Evolutionary conservation across 108 stramenopile genomes (phyloP).

Genomic region (Cyclotella choctawhatcheeana): DNA sequence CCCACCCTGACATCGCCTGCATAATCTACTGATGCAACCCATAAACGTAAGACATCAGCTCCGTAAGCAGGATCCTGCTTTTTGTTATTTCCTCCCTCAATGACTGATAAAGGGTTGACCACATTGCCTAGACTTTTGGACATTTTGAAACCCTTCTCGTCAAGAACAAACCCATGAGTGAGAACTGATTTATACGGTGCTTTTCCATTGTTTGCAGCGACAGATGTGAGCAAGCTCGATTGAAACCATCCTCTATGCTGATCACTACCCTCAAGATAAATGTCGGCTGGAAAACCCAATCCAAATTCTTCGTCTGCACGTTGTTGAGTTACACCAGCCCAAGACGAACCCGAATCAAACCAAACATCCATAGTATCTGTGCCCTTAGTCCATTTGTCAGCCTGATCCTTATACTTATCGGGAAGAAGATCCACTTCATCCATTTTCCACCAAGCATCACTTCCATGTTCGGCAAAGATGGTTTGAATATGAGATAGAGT

Average conservation of each 20-base stretch:
- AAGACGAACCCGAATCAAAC: slow-evolving; percentile 99
- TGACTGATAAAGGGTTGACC: slow-evolving; percentile 92
- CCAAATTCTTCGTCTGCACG: slow-evolving; percentile 71
- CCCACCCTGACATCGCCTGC: slow-evolving; percentile 94
- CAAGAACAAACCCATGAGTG: slow-evolving; percentile 98
- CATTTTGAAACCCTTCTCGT: slow-evolving; percentile 99
- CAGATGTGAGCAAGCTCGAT: slow-evolving; percentile 94
- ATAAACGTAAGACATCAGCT: slow-evolving; percentile 97
- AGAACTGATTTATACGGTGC: slow-evolving; percentile 96
- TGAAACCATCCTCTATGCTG: slow-evolving; percentile 99
- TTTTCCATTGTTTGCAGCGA: slow-evolving; percentile 82
- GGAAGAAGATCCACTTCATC: slow-evolving; percentile 91
- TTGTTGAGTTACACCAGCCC: slow-evolving; percentile 91
- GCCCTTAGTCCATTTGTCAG: slow-evolving; percentile 94
- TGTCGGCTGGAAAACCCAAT: slow-evolving; percentile 88
- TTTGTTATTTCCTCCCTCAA: slow-evolving; percentile 95
- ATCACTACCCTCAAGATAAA: slow-evolving; percentile 95
- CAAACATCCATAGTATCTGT: slow-evolving; percentile 99
- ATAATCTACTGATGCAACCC: slow-evolving; percentile 98
- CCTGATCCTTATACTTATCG: slow-evolving; percentile 75
- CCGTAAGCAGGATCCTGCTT: slow-evolving; percentile 97
- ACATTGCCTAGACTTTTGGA: slow-evolving; percentile 98
- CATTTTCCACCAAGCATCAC: slow-evolving; percentile 97
- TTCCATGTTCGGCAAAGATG: slow-evolving; percentile 90
- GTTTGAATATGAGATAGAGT: slow-evolving; percentile 85